Evolutionary conservation across 2,329 filamentous ascomycete genomes (phyloP).

Genomic region (Setomelanomma holmii): DNA sequence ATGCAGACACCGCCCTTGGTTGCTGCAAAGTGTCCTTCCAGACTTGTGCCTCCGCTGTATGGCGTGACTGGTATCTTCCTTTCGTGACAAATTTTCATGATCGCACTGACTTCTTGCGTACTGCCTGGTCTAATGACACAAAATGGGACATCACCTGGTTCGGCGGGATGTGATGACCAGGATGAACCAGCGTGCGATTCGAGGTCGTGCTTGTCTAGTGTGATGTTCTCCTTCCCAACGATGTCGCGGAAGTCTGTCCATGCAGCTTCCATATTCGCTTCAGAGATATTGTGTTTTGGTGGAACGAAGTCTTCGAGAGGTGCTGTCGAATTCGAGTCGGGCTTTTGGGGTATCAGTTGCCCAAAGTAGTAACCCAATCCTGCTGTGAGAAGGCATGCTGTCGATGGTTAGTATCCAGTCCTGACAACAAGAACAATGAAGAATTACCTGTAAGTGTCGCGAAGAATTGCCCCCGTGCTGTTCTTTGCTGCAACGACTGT

Average conservation of each 20-base stretch:
- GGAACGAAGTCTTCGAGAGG: slow-evolving; percentile 57
- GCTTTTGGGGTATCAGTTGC: slow-evolving; percentile 55
- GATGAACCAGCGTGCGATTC: slow-evolving; percentile 66
- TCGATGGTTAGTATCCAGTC: neutral
- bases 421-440: neutral
- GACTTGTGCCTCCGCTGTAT: slow-evolving; percentile 85
- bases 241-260: slow-evolving; percentile 69
- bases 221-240: slow-evolving; percentile 69
- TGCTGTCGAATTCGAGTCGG: slow-evolving; percentile 63
- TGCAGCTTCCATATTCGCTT: slow-evolving; percentile 67
- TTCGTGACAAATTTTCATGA: slow-evolving; percentile 88
- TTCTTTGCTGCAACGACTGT: slow-evolving; percentile 30
- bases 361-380: slow-evolving; percentile 64
- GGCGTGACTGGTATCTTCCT: slow-evolving; percentile 84
- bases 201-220: slow-evolving; percentile 62
- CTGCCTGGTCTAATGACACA: slow-evolving; percentile 77
- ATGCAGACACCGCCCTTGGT: slow-evolving; percentile 85
- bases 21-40: slow-evolving; percentile 88
- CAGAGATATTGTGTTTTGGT: slow-evolving; percentile 63
- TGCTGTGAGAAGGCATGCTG: slow-evolving; percentile 61
- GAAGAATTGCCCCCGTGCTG: slow-evolving; percentile 48
- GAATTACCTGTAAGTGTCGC: slow-evolving; percentile 32
- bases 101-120: slow-evolving; percentile 82
- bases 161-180: slow-evolving; percentile 64
- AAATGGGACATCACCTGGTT: slow-evolving; percentile 55